A percentile compares a stretch with the other conserved stretches of the same genome.
Conservation (phyloP, 306 rosid species). For the Rosa rugosa region DNA sequence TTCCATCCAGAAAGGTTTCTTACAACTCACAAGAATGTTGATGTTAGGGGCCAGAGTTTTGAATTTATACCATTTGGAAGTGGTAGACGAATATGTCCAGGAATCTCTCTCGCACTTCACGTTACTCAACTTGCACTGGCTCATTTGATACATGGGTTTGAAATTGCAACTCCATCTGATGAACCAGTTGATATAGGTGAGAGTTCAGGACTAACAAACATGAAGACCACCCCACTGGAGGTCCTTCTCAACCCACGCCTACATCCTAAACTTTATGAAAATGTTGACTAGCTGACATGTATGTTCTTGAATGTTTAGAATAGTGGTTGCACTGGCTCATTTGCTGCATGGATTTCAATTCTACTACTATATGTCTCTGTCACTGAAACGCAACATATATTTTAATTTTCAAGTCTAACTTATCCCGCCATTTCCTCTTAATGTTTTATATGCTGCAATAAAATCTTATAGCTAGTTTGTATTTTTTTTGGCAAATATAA, state of each 20-base stretch:
- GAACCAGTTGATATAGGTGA: conserved; percentile 2
- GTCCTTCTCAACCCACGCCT: background rate
- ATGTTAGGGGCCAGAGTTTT: background rate
- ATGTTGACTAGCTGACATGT: background rate
- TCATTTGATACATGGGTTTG: background rate
- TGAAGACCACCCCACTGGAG: background rate
- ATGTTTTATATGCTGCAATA: too few species aligned
- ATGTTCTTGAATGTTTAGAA: too few species aligned
- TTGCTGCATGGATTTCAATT: too few species aligned
- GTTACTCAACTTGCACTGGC: background rate
- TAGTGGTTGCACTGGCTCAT: too few species aligned
- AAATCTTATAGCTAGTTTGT: too few species aligned
- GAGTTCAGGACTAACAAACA: background rate
- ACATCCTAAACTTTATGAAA: background rate
- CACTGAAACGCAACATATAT: too few species aligned
- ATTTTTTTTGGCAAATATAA: too few species aligned
- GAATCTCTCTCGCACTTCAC: background rate
- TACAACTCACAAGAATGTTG: background rate
- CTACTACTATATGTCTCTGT: too few species aligned
- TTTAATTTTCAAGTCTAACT: too few species aligned
- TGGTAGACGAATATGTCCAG: conserved; percentile 1
- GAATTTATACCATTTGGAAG: background rate
- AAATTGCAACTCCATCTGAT: background rate
- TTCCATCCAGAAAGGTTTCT: conserved; percentile 8
- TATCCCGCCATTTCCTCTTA: too few species aligned